Evolutionary conservation across 2,329 filamentous ascomycete genomes (phyloP).

Genomic region (Alternaria viburni): DNA sequence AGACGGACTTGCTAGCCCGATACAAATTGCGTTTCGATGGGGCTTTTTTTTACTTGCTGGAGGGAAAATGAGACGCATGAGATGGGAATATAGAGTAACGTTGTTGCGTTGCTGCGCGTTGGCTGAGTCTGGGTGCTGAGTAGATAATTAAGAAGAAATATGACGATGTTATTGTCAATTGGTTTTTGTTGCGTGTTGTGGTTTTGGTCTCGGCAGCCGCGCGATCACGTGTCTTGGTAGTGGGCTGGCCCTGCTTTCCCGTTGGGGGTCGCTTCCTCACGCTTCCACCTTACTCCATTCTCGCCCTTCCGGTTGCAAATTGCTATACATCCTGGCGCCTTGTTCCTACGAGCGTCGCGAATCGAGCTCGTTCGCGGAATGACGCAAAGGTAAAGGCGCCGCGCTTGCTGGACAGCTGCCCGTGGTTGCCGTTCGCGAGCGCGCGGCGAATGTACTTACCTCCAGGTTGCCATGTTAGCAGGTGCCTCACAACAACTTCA

Average conservation of each 20-base stretch:
- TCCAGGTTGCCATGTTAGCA: neutral
- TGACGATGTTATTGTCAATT: neutral
- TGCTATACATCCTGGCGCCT: too few species aligned
- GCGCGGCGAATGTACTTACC: neutral
- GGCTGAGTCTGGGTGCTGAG: neutral
- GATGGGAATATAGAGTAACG: neutral
- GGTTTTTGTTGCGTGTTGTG: too few species aligned
- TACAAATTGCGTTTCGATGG: neutral
- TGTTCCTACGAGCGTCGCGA: too few species aligned
- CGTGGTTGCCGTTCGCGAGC: neutral
- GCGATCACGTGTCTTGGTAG: neutral
- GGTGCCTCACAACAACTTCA: too few species aligned
- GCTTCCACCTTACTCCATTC: neutral
- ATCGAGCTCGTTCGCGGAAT: fast-evolving
- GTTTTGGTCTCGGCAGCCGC: neutral
- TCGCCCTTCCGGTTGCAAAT: too few species aligned
- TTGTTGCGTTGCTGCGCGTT: neutral
- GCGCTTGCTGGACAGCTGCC: too few species aligned
- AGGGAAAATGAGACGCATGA: neutral
- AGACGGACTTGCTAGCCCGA: too few species aligned
- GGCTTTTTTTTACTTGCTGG: neutral
- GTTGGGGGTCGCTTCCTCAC: neutral
- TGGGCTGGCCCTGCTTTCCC: too few species aligned
- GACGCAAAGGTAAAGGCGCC: too few species aligned
- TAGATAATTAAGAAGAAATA: neutral